Conservation (phyloP, 805 yeast genomes). For the Lipomyces spencermartinsiae region DNA sequence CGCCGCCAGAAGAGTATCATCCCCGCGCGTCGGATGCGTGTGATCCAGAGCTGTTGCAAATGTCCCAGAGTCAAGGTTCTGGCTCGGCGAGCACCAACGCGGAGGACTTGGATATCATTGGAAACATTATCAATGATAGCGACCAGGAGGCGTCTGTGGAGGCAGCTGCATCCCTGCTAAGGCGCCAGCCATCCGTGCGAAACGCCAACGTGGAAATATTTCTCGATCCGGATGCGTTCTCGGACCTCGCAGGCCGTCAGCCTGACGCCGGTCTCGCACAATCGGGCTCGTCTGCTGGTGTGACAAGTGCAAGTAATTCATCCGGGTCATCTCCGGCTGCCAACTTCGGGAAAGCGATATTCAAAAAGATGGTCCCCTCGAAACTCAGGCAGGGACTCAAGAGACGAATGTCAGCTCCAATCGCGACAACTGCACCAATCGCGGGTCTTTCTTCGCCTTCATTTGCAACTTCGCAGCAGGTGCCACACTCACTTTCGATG, state of each 20-base stretch:
- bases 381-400: slow-evolving; percentile 27
- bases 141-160: slow-evolving; percentile 33
- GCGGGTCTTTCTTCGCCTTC: not conserved
- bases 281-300: not conserved
- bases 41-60: not conserved
- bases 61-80: not conserved
- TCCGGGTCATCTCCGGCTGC: slow-evolving; percentile 22
- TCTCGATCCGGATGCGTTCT: slow-evolving; percentile 33
- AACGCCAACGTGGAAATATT: slow-evolving; percentile 7
- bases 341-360: slow-evolving; percentile 25
- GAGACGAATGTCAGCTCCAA: slow-evolving; percentile 36
- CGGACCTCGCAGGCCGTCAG: slow-evolving; percentile 14
- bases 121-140: slow-evolving; percentile 29
- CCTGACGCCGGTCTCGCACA: not conserved
- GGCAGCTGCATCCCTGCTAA: slow-evolving; percentile 30
- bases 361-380: slow-evolving; percentile 34
- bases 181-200: slow-evolving; percentile 16
- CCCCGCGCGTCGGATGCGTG: slow-evolving; percentile 6
- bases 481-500: not conserved
- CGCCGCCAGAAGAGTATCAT: slow-evolving; percentile 32
- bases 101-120: slow-evolving; percentile 21
- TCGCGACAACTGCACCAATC: slow-evolving; percentile 13
- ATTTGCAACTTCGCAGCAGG: not conserved
- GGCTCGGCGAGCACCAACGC: not conserved
- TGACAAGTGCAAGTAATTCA: slow-evolving; percentile 3